Evolutionary conservation across 345 rosid genomes (phyloP).

Genomic region (Dipteronia sinensis): DNA sequence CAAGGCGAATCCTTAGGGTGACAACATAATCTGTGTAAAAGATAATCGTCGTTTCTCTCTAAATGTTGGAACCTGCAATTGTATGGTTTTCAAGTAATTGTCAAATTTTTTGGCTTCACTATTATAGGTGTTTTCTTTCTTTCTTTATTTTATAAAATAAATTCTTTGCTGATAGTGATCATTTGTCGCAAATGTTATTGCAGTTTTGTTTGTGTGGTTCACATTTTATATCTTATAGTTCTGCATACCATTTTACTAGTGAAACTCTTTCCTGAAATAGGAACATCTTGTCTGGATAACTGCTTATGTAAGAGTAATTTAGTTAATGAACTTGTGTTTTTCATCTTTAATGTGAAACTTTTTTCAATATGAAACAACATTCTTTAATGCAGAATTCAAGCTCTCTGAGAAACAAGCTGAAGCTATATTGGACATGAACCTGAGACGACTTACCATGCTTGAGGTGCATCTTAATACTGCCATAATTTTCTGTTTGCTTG

Average conservation of each 20-base stretch:
- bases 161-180: not conserved
- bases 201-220: not conserved
- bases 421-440: slow-evolving; percentile 79
- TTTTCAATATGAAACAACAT: no score
- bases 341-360: slow-evolving; percentile 37
- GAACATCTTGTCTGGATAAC: not conserved
- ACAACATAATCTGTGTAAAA: no score
- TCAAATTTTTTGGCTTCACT: no score
- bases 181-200: not conserved
- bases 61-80: not conserved
- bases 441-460: slow-evolving; percentile 76
- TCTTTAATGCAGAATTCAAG: slow-evolving; percentile 52
- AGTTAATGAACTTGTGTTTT: not conserved
- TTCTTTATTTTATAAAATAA: not conserved
- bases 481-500: slow-evolving; percentile 19
- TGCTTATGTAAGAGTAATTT: not conserved
- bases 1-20: no score
- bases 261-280: not conserved
- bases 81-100: not conserved
- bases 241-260: not conserved
- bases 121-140: not conserved
- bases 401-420: slow-evolving; percentile 94
- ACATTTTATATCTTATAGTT: not conserved
- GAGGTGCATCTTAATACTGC: slow-evolving; percentile 53
- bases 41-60: no score